These are phyloP conservation scores for Boechera divaricarpa DNA, from an alignment of 345 rosid genomes.

Conservation along the genomic window DNA sequence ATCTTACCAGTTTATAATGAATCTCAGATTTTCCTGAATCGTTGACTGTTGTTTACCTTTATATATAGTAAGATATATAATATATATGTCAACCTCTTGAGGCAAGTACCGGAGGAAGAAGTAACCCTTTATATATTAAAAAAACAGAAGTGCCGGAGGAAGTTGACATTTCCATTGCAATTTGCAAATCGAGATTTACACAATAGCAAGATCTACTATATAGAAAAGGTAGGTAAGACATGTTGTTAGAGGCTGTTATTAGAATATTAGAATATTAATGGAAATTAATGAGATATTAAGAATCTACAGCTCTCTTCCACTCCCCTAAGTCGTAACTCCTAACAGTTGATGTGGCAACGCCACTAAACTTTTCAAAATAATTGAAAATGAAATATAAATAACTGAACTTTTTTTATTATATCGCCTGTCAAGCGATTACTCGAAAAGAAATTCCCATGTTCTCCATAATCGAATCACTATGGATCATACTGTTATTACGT, in stretches of 20 bases:
- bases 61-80: neutral
- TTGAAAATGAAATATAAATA: neutral
- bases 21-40: neutral
- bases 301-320: constrained; percentile 24
- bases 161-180: constrained; percentile 6
- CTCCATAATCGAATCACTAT: no score
- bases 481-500: no score
- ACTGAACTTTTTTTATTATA: neutral
- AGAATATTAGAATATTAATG: neutral
- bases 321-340: neutral
- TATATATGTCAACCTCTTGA: constrained; percentile 1
- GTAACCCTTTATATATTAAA: no score
- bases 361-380: neutral
- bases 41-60: constrained; percentile 19
- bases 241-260: neutral
- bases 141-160: neutral
- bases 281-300: neutral
- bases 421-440: neutral
- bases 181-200: constrained; percentile 14
- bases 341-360: neutral
- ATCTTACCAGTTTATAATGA: neutral
- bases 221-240: constrained; percentile 9
- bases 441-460: no score
- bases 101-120: constrained; percentile 11
- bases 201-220: neutral